Evolutionary conservation across 345 rosid species (phyloP), one percentile per base, ranked within the genome.

Genomic region (Erysimum cheiranthoides): DNA sequence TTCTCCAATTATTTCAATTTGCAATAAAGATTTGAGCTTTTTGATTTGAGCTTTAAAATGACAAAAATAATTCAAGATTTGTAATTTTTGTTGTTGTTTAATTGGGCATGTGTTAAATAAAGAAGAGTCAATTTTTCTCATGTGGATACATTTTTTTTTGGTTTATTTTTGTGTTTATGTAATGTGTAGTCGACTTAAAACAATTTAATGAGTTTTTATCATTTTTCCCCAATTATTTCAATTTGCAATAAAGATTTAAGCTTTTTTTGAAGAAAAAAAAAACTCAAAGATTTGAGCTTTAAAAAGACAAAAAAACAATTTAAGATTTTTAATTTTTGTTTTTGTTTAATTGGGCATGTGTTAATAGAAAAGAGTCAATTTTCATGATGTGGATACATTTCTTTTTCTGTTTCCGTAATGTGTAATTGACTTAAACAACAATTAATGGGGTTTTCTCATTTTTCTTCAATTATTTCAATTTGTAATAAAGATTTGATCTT

Each of bases 281-380:
- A n/a, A n/a, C n/a, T n/a, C n/a, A 70, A 70, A 66, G 78, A 59
- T 74, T 59, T n/a, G 62, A 75, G 18, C 54, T 75, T 75, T 67
- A 67, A 36, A 66, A 63, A 70, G 51, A 63, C 71, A 53, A 53
- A 42, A n/a, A 32, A 35, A 57, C 36, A 56, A 28, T 21, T 25
- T 25, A 61, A 58, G 74, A 40, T 21, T 21, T 32, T 53, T 32
- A 4, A 3, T 40, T 21, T 21, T 21, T 21, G 25, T 1, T 21
- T 21, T 21, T 21, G 25, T 21, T 28, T 59, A 12, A 31, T 39
- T 58, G 52, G 9, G 71, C 53, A 71, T 64, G 71, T 71, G 60
- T 46, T 71, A 28, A 17, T 54, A 47, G n/a, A 67, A 36, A 70
- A 65, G 76, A 64, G 71, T 56, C 32, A 39, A 21, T 21, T 21